Evolutionary conservation across 257 asterid genomes (phyloP).

Genomic region (Schizonepeta tenuifolia): DNA sequence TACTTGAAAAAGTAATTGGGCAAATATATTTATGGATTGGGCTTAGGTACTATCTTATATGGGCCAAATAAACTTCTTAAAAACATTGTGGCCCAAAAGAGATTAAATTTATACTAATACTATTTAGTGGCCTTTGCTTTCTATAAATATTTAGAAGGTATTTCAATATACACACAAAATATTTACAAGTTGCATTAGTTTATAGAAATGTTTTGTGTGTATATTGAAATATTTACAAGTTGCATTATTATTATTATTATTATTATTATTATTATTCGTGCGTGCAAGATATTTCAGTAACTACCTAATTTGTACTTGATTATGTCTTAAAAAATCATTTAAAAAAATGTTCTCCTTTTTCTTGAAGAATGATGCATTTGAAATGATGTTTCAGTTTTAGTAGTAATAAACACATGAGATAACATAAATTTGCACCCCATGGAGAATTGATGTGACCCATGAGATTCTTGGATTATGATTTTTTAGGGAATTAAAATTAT

Average conservation of each 20-base stretch:
- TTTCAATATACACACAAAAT: background rate
- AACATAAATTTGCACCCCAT: background rate
- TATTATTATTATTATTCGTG: too few relatives aligned
- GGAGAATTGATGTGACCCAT: slow-evolving; percentile 27
- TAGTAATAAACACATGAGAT: background rate
- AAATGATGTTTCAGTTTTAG: background rate
- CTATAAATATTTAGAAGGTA: background rate
- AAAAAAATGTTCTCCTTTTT: background rate
- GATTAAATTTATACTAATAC: too few relatives aligned
- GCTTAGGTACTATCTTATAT: background rate
- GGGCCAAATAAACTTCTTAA: background rate
- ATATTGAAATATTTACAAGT: too few relatives aligned
- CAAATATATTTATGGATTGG: background rate
- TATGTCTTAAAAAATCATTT: background rate
- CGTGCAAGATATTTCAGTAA: background rate
- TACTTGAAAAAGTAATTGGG: background rate
- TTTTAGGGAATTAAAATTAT: background rate
- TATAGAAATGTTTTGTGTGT: too few relatives aligned
- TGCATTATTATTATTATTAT: background rate
- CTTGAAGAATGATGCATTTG: background rate
- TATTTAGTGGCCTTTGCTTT: too few relatives aligned
- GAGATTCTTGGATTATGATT: slow-evolving; percentile 10
- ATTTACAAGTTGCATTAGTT: background rate
- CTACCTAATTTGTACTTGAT: background rate
- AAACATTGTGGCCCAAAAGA: too few relatives aligned